Percentiles rank a stretch among this genome's conserved stretches.
Conservation (phyloP, 164 flowering plant species). For the Tetrastigma voinierianum region DNA sequence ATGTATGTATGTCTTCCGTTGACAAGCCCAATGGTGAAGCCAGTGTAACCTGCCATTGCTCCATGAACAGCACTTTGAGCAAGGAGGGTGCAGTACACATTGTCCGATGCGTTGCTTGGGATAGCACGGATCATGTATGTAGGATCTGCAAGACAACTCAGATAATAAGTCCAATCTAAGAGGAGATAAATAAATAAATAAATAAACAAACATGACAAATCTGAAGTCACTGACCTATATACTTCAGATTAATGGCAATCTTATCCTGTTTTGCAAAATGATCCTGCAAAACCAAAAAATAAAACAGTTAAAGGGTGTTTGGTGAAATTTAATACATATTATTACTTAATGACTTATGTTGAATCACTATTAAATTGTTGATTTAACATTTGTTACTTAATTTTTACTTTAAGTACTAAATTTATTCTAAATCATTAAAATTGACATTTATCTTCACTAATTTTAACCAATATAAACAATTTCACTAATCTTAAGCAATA, state of each 20-base stretch:
- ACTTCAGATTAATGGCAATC: slow-evolving; percentile 42
- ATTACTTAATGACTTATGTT: too few species aligned
- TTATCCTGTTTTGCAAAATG: slow-evolving; percentile 35
- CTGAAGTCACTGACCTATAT: slow-evolving; percentile 37
- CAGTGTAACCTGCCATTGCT: slow-evolving; percentile 70
- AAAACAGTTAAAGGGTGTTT: not conserved
- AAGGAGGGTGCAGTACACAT: slow-evolving; percentile 69
- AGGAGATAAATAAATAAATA: not conserved
- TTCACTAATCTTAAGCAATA: too few species aligned
- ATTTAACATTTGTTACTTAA: too few species aligned
- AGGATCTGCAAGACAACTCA: slow-evolving; percentile 47
- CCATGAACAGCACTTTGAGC: slow-evolving; percentile 78
- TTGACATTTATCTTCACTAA: too few species aligned
- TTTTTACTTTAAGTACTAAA: too few species aligned
- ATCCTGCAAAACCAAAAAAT: slow-evolving; percentile 28
- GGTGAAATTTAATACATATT: too few species aligned
- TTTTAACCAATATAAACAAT: too few species aligned
- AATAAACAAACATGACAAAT: not conserved
- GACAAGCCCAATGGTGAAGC: slow-evolving; percentile 57
- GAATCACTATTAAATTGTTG: too few species aligned
- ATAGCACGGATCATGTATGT: slow-evolving; percentile 80
- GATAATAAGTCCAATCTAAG: not conserved
- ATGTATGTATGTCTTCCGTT: slow-evolving; percentile 49
- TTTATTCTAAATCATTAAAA: too few species aligned
- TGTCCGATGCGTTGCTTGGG: slow-evolving; percentile 75